Base-by-base conservation (phyloP, 768 basidiomycete species). In the Lactarius evosmus region DNA sequence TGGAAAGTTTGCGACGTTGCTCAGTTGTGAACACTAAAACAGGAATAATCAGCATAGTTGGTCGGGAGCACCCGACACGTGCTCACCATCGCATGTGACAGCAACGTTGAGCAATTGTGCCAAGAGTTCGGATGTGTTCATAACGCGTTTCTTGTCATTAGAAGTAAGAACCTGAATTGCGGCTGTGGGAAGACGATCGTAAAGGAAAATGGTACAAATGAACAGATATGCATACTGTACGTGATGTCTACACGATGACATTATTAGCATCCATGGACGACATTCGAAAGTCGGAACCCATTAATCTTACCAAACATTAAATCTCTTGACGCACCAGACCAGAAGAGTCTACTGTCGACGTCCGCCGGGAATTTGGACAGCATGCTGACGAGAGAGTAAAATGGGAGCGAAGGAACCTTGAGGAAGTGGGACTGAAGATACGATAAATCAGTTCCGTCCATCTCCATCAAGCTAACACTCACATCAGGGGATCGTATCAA, bases 381-480 rank as follows among this genome's bases (percentile, higher is more conserved):
- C 58, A 91, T 80, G 64, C 87, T 88, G 64, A 86, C 80, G 51
- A 94, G 79, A n/a, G 82, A 84, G 72, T 92, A 84, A 78, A 89
- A 93, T 0, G 92, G 92, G 50, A 94, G 79, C 2, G 83, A 86
- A 3, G 91, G 87, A 30, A 89, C 89, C 77, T 94, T 94, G 69
- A 94, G 78, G 78, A 93, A 94, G 72, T 91, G 92, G 19, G 89
- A 87, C 89, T 93, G 68, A 1, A 30, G 53, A 25, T 12, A 41
- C 40, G 11, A 40, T 40, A 9, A 52, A 50, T 61, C 40, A 29
- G 32, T 7, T 50, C 19, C 30, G 54, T 29, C 19, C 9, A 25
- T 29, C 44, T 41, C n/a, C 7, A 29, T 32, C 7, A 40, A 59
- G n/a, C 66, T 55, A 53, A 41, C 8, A 74, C 87, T 71, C 70